phyloP scores from a whole-genome alignment of 192 early-diverging fungal species.

The Coemansia sp. region DNA sequence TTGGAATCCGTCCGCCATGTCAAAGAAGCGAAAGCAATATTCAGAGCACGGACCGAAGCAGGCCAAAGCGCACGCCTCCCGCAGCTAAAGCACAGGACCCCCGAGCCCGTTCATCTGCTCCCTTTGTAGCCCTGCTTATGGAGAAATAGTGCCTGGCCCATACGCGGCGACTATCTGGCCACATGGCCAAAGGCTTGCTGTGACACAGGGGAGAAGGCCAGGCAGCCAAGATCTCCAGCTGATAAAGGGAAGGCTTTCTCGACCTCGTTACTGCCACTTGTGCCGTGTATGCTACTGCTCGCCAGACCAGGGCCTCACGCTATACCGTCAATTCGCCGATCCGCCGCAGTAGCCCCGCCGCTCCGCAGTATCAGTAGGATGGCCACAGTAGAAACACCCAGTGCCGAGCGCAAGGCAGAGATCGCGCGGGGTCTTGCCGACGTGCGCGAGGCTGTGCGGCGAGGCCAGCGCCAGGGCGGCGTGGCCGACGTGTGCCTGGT shows the following conservation, averaged over 20 bases:
- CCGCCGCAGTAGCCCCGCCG: not conserved
- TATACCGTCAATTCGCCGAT: not conserved
- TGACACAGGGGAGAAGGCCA: not conserved
- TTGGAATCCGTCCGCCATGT: too few relatives aligned
- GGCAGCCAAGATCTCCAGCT: too few relatives aligned
- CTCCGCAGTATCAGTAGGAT: not conserved
- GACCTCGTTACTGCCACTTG: not conserved
- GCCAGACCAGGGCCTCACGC: not conserved
- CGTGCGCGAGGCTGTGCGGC: not conserved
- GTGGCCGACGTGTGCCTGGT: constrained; percentile 65
- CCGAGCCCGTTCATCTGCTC: too few relatives aligned
- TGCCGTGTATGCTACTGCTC: not conserved
- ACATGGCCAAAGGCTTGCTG: too few relatives aligned
- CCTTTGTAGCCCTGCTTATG: too few relatives aligned
- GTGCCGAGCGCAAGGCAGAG: constrained; percentile 20
- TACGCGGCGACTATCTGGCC: too few relatives aligned
- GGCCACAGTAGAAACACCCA: constrained; percentile 4
- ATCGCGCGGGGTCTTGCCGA: constrained; percentile 8
- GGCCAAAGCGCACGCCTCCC: too few relatives aligned
- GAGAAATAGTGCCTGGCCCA: too few relatives aligned
- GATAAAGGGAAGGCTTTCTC: not conserved
- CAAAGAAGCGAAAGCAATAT: too few relatives aligned
- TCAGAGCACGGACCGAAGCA: too few relatives aligned
- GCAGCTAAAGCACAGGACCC: too few relatives aligned
- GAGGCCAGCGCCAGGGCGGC: not conserved